Percentiles rank a stretch among this genome's conserved stretches.
These are phyloP conservation scores for Thalassiosira allenii DNA, from an alignment of 352 stramenopile species.

Conservation along the genomic window DNA sequence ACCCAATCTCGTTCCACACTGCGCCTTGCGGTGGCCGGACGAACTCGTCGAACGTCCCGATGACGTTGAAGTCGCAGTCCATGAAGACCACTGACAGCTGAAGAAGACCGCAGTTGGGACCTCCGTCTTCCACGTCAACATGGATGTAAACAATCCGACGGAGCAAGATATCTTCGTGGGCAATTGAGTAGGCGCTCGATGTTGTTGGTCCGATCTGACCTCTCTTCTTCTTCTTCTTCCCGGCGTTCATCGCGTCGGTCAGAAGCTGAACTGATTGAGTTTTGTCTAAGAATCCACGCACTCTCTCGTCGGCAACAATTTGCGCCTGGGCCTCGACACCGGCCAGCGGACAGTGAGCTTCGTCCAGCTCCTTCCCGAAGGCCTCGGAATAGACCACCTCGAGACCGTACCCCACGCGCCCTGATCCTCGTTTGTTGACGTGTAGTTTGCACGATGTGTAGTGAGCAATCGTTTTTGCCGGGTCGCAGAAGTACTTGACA, in stretches of 20 bases:
- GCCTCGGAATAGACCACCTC: neutral
- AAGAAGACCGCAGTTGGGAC: slow-evolving; percentile 1
- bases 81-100: neutral
- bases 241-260: too few relatives aligned
- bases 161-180: neutral
- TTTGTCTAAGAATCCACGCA: slow-evolving; percentile 2
- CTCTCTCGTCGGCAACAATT: neutral
- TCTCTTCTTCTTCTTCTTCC: too few relatives aligned
- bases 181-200: too few relatives aligned
- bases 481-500: slow-evolving; percentile 25
- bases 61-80: neutral
- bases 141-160: slow-evolving; percentile 9
- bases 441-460: slow-evolving; percentile 19
- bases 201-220: too few relatives aligned
- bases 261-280: neutral
- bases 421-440: slow-evolving; percentile 6
- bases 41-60: neutral
- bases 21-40: neutral
- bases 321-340: slow-evolving; percentile 5
- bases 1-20: neutral
- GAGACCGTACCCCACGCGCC: neutral
- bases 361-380: slow-evolving; percentile 9
- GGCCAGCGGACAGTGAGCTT: slow-evolving; percentile 13
- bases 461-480: slow-evolving; percentile 5
- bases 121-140: slow-evolving; percentile 9